These are phyloP conservation scores for Cicer pinnatifidum DNA, from an alignment of 306 rosid genomes.

Conservation along the genomic window DNA sequence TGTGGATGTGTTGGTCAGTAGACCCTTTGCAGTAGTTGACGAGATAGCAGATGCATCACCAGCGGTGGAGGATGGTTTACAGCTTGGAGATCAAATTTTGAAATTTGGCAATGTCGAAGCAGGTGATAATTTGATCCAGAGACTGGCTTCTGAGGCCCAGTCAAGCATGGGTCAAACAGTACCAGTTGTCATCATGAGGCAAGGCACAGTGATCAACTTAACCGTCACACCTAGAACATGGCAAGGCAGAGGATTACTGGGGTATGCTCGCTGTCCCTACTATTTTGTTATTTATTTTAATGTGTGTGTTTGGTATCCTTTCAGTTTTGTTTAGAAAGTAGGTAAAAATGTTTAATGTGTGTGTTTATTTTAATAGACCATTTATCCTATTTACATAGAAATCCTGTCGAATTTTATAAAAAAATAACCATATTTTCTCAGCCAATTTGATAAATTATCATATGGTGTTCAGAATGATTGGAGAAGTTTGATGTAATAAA, in stretches of 20 bases:
- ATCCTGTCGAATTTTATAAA: constrained; percentile 13
- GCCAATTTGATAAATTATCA: constrained; percentile 28
- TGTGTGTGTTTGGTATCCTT: constrained; percentile 20
- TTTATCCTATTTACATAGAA: constrained; percentile 26
- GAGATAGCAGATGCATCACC: constrained; percentile 90
- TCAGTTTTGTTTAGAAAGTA: constrained; percentile 24
- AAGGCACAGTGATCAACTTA: constrained; percentile 69
- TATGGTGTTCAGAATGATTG: constrained; percentile 16
- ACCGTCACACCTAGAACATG: constrained; percentile 84
- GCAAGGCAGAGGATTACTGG: constrained; percentile 94
- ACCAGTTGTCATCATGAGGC: constrained; percentile 71
- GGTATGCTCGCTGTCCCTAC: constrained; percentile 61
- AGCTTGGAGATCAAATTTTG: constrained; percentile 89
- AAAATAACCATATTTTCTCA: constrained; percentile 23
- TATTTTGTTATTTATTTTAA: constrained; percentile 30
- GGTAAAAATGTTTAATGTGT: constrained; percentile 17
- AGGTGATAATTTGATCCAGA: constrained; percentile 71
- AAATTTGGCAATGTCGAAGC: constrained; percentile 84
- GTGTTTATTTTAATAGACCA: not conserved
- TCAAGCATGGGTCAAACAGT: constrained; percentile 59
- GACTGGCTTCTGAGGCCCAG: constrained; percentile 78
- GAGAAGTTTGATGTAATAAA: constrained; percentile 30
- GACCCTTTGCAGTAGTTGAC: constrained; percentile 89
- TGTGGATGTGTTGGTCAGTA: constrained; percentile 57
- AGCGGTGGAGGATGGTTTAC: constrained; percentile 89